Base-by-base conservation (phyloP, 2,329 filamentous ascomycete genomes). In the Claviceps monticola region DNA sequence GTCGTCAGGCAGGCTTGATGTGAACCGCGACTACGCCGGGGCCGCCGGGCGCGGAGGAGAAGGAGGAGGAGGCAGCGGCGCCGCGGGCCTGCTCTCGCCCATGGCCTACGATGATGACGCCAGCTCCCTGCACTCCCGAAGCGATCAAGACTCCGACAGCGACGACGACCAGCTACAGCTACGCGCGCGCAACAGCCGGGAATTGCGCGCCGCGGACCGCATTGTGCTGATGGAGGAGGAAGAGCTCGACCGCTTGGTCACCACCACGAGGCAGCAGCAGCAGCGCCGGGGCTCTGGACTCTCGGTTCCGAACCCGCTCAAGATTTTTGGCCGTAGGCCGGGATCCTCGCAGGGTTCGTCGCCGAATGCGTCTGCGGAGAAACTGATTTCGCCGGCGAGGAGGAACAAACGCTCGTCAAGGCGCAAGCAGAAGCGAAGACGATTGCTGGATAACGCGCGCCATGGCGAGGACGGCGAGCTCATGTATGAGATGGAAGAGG, bases 401-500 rank as follows among this genome's bases (percentile, higher is more conserved):
- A 72, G 75, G 56, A 66, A 65, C 52, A 66, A 65, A 46, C 70
- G 78, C 46, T 73, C 74, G 52, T 66, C 71, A 43, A 70, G 77
- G 61, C 70, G 78, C 51, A 68, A 69, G 57, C 70, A 72, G 59
- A 80, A 78, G 66, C 74, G 69, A 68, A 74, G 75, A 55, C 71
- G 68, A 56, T 64, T 78, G 62, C 66, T 74, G 58, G 70, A 73
- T 51, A 70, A 76, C 50, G 79, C 79, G 4, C 71, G 71, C 26
- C 66, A 80, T 54, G 82, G 82, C 51, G 85, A 88, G 62, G 80
- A 87, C 57, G 83, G 84, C 39, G 79, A 83, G 65, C 71, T 94
- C 61, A 87, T 95, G 83, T 90, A 88, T 65, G 86, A 93, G 68
- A 88, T 91, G 84, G 90, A 96, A 66, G 84, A 89, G 63, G 88